Percentiles rank a stretch among this genome's conserved stretches.
Evolutionary conservation across 2,329 filamentous ascomycete species (phyloP).

Genomic region (Cladosporium phlei): DNA sequence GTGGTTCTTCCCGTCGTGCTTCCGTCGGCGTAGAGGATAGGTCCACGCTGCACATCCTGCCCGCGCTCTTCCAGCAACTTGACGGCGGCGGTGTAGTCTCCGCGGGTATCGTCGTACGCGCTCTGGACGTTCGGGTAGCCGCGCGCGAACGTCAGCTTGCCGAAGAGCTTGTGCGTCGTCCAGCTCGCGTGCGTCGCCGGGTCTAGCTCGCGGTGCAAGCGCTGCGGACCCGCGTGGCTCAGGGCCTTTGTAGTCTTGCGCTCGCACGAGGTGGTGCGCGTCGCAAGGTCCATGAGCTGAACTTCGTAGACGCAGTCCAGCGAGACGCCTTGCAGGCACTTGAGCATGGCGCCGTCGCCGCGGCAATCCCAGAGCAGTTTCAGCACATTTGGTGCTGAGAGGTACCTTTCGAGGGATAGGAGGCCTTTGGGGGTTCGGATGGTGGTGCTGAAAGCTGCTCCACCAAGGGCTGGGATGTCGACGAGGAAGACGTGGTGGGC

Average conservation of each 20-base stretch:
- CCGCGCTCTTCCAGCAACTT: background rate
- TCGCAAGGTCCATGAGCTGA: slow-evolving; percentile 51
- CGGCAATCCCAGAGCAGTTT: slow-evolving; percentile 57
- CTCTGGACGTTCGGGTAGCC: background rate
- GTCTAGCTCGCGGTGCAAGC: background rate
- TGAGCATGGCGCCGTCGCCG: slow-evolving; percentile 53
- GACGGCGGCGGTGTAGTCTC: background rate
- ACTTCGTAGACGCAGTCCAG: slow-evolving; percentile 47
- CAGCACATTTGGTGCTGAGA: slow-evolving; percentile 40
- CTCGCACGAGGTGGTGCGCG: slow-evolving; percentile 17
- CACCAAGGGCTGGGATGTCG: slow-evolving; percentile 39
- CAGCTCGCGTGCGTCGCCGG: slow-evolving; percentile 18
- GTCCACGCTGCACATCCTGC: background rate
- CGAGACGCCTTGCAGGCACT: slow-evolving; percentile 38
- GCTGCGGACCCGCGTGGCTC: slow-evolving; percentile 31
- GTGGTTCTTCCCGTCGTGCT: background rate
- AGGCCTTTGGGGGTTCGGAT: slow-evolving; percentile 12
- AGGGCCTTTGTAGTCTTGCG: slow-evolving; percentile 30
- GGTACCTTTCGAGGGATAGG: slow-evolving; percentile 34
- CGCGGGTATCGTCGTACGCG: background rate
- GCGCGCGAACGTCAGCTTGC: slow-evolving; percentile 12
- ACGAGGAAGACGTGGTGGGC: slow-evolving; percentile 30
- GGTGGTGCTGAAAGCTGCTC: slow-evolving; percentile 37
- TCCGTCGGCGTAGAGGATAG: background rate
- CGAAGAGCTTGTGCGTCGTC: slow-evolving; percentile 33